Conservation (phyloP, 2,329 filamentous ascomycete species). For the Fusarium lyarnte region DNA sequence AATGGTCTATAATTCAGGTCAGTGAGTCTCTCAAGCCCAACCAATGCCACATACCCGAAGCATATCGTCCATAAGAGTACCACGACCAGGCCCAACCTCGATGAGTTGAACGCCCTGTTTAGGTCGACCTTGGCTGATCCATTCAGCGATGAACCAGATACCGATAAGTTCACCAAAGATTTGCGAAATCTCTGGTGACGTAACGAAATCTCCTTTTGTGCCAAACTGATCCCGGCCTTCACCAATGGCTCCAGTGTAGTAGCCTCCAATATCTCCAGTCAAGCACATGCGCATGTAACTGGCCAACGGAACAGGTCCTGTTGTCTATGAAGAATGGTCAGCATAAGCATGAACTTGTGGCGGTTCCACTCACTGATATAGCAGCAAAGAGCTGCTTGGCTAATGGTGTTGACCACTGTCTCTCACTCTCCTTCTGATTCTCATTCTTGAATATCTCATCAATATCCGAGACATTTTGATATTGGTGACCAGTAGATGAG, state of each 20-base stretch:
- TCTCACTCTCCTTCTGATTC: conserved; percentile 46
- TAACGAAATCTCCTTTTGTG: conserved; percentile 93
- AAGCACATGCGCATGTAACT: conserved; percentile 99
- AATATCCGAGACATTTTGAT: conserved; percentile 15
- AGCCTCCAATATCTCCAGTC: conserved; percentile 88
- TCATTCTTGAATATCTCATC: conserved; percentile 19
- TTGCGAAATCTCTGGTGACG: conserved; percentile 96
- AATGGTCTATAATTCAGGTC: conserved; percentile 70
- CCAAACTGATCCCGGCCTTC: conserved; percentile 87
- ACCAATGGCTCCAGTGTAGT: conserved; percentile 83
- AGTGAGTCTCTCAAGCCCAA: neutral
- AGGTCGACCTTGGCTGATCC: conserved; percentile 87
- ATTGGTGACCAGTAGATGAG: conserved; percentile 34
- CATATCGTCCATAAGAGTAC: conserved; percentile 97
- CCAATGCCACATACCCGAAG: conserved; percentile 71
- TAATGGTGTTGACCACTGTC: conserved; percentile 91
- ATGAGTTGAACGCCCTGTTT: conserved; percentile 84
- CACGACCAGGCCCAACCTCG: conserved; percentile 92
- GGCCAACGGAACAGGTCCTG: conserved; percentile 89
- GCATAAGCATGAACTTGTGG: neutral
- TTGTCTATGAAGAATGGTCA: conserved; percentile 57
- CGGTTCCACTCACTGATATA: conserved; percentile 72
- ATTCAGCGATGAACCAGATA: conserved; percentile 95
- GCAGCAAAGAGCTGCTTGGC: conserved; percentile 88
- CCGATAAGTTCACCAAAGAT: conserved; percentile 95